These are phyloP conservation scores for Pistacia atlantica DNA, from an alignment of 345 rosid species.

Conservation along the genomic window DNA sequence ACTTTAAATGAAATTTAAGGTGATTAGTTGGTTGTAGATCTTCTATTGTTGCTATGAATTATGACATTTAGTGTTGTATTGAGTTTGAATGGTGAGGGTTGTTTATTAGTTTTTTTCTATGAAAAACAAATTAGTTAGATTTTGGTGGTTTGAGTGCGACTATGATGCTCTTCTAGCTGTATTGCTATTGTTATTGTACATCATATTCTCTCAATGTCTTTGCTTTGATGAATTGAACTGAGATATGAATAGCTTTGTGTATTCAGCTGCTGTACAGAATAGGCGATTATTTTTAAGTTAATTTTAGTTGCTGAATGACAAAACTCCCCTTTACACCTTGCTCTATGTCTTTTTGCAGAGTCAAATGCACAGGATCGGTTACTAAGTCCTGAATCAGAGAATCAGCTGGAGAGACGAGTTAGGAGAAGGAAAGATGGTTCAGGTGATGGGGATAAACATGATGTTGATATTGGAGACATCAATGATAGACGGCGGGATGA, in stretches of 20 bases:
- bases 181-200: not conserved
- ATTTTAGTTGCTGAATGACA: constrained; percentile 11
- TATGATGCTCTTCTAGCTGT: not conserved
- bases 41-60: not conserved
- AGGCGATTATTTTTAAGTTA: not conserved
- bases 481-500: constrained; percentile 59
- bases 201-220: not conserved
- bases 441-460: constrained; percentile 60
- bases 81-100: not conserved
- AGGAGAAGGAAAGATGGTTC: constrained; percentile 70
- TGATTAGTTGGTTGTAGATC: not conserved
- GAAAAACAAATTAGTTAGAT: not conserved
- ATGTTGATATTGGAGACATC: constrained; percentile 57
- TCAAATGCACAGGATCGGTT: constrained; percentile 44
- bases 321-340: constrained; percentile 13
- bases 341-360: constrained; percentile 46
- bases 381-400: constrained; percentile 58
- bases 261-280: not conserved
- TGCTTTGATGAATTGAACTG: not conserved
- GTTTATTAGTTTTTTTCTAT: not conserved
- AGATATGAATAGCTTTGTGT: not conserved
- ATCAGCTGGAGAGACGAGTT: constrained; percentile 52
- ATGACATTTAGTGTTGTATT: not conserved
- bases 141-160: not conserved
- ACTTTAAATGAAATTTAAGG: not conserved